Evolutionary conservation across 768 basidiomycete genomes (phyloP).

Genomic region (Phanerodontia chrysosporium): DNA sequence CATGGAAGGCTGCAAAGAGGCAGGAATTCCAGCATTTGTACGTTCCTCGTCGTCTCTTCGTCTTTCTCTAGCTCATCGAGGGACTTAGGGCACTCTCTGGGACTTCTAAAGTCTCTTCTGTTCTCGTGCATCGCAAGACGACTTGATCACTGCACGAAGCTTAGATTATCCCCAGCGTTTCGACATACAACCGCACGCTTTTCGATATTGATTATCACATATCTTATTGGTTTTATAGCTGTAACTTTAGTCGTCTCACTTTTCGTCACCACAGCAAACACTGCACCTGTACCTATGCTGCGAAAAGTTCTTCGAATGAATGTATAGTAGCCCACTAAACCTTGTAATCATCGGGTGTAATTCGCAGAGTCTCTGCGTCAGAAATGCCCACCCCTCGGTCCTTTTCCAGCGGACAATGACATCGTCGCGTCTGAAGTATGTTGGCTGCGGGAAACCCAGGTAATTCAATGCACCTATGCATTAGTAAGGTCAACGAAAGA

Average conservation of each 20-base stretch:
- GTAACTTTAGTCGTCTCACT: background rate
- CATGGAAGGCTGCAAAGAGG: conserved; percentile 35
- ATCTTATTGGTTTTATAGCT: conserved; percentile 5
- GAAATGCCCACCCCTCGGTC: no score
- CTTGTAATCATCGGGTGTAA: no score
- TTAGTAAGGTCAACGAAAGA: no score
- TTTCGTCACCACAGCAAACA: background rate
- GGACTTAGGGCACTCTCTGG: conserved; percentile 32
- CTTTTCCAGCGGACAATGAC: no score
- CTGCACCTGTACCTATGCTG: background rate
- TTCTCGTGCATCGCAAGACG: background rate
- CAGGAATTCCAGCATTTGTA: conserved; percentile 35
- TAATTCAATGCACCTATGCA: no score
- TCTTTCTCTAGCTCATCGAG: background rate
- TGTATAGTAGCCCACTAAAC: background rate
- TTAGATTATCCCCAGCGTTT: no score
- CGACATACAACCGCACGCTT: background rate
- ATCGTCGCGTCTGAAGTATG: no score
- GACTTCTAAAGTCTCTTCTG: conserved; percentile 27
- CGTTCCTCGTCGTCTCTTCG: conserved; percentile 16
- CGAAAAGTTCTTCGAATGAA: background rate
- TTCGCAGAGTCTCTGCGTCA: no score
- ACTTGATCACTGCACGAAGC: background rate
- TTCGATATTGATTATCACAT: background rate
- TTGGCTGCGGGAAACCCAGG: no score